Evolutionary conservation across 495 filamentous ascomycete species (phyloP), one percentile per base, ranked within the genome.

Genomic region (Talaromyces borbonicus): DNA sequence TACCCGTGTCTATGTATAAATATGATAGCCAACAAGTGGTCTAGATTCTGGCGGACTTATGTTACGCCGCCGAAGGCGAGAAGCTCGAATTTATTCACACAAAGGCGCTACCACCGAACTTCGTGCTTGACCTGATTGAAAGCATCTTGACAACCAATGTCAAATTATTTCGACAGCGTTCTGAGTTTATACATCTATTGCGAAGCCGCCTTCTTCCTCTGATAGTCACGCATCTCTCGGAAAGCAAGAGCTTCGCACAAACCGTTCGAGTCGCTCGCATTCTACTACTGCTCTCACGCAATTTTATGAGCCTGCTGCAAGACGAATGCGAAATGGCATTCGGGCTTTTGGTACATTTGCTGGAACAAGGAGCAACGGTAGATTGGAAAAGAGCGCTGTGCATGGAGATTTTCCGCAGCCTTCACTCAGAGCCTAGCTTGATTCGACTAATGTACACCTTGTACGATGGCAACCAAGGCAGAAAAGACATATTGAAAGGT

Each of bases 81-180:
- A 79, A 80, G 40, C 76, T 90, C 5, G 75, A 86, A 43, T 93
- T 87, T 51, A 70, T 97, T 16, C 77, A 78, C 31, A 83, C 85
- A 48, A 81, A 81, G 26, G 74, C 77, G 4, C 72, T 96, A 11
- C 79, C 86, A 1, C 80, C 86, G 39, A 81, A 81, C 1, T 90
- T 93, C 51, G 86, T 87, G 15, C 65, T 98, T 1, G 92, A 97
- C 56, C 70, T 97, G 25, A 87, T 97, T 51, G 90, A 95, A 65
- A 89, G 86, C 4, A 76, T 95, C 26, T 61, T 98, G 35, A 75
- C 81, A 3, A 93, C 89, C 55, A 89, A 95, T 68, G 78, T 84
- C 12, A 71, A 75, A 24, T 83, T 94, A 23, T 89, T 95, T 58
- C 66, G 77, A 5, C 68, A 69, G 1, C 92, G 95, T 57, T 69